Evolutionary conservation across 2,329 filamentous ascomycete genomes (phyloP), one percentile per base, ranked within the genome.

Genomic region (Alternaria sp.): DNA sequence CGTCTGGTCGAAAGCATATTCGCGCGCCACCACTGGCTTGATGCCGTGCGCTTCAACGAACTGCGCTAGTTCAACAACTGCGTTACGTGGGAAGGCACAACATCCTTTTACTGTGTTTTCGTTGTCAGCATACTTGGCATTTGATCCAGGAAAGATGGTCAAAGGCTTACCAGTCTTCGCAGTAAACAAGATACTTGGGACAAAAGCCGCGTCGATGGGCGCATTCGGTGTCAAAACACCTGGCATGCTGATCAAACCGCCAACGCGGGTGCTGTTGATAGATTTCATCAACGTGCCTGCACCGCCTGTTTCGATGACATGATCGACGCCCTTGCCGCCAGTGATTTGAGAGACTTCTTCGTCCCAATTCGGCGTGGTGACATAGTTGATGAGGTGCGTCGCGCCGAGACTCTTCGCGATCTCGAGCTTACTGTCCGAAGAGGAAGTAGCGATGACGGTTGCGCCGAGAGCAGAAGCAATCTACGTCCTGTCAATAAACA

Each of bases 361-460:
- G 19, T 46, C 44, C 44, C 44, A 46, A 9, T 46, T 5, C 3
- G 19, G 21, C 21, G 19, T 46, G 19, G 21, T 13, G 19, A 46
- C 19, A 46, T 46, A 46, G 12, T 46, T 46, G 44, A 21, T 23
- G 44, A 46, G 44, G 21, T 46, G 44, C 44, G 19, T 23, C 8
- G 44, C 44, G 3, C 19, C 44, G 19, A 15, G 62, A 3, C 66
- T 57, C 28, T 83, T 84, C 79, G 6, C 84, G 55, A 54, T 83
- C 65, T 54, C 75, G 0, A 82, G 82, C 71, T 89, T 89, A 1
- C 78, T 75, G 9, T 85, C 80, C 0, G 84, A 85, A 0, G 84
- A 87, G 0, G 87, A 89, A 0, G 87, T 90, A 76, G 72, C 85
- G 85, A 62, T 83, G 1, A 88, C 84, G 28, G 90, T 86, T 2